Evolutionary conservation across 306 rosid genomes (phyloP), one percentile per base, ranked within the genome.

Genomic region (Trifolium subterraneum): DNA sequence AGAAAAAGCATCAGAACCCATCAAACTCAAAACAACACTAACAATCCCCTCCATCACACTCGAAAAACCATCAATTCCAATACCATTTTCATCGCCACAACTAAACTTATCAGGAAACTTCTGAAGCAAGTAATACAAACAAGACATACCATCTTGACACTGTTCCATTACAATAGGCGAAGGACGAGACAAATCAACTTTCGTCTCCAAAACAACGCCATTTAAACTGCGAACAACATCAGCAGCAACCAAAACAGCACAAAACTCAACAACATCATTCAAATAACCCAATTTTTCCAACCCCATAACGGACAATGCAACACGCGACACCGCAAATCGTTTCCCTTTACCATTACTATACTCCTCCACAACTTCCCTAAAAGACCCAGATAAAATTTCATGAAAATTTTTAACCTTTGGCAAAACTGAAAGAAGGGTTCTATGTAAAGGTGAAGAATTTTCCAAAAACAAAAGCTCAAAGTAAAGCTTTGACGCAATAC

Each of bases 101-200:
- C 70, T 64, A 48, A 94, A 94, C 84, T 74, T 85, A 0, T 52
- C 58, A 44, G 96, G 95, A 78, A 94, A 94, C 56, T 90, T 84
- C 81, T 92, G 97, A 44, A 94, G 85, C 88, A 94, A 80, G 87
- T 94, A 94, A 74, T 94, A 94, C 88, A 87, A 82, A 56, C 97
- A 94, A 56, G 99, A 94, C 86, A 94, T 61, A 50, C 93, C 93
- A 84, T 94, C 99, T 42, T 94, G 99, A 79, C 99, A 92, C 62
- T 94, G 99, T 20, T 94, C 99, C 96, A 94, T 88, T 0, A 87
- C 96, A 62, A 92, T 85, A 10, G 99, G 97, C 1, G 99, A 94
- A 64, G 99, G 98, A 23, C 97, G 74, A 35, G 86, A 86, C 47
- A 59, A 74, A 19, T 71, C 88, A 74, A 67, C 87, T 0, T 8